Percentiles rank a stretch among this genome's conserved stretches.
Conservation (phyloP, 306 rosid genomes). For the Quercus mongolica region DNA sequence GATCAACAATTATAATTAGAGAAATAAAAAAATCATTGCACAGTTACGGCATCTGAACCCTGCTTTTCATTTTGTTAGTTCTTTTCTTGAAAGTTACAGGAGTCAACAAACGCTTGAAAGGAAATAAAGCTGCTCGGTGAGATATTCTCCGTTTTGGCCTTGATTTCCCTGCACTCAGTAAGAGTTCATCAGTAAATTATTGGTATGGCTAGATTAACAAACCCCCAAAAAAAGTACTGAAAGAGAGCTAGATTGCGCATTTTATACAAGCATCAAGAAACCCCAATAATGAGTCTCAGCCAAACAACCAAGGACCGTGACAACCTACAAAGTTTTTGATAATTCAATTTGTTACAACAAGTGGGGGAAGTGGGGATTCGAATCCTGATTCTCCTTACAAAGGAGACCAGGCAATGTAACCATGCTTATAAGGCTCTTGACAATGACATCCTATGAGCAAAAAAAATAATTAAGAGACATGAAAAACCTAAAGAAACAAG, state of each 20-base stretch:
- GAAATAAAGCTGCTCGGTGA: constrained; percentile 26
- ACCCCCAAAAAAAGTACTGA: too few species aligned
- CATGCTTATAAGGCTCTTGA: too few species aligned
- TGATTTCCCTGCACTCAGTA: constrained; percentile 41
- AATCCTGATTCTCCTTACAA: too few species aligned
- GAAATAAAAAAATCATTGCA: neutral
- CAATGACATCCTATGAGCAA: neutral
- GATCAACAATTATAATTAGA: neutral
- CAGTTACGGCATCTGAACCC: constrained; percentile 20
- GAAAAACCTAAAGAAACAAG: too few species aligned
- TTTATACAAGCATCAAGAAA: neutral
- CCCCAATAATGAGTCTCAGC: too few species aligned
- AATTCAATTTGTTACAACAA: too few species aligned
- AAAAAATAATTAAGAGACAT: neutral
- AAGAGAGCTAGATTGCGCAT: too few species aligned
- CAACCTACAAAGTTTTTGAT: neutral
- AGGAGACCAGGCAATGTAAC: too few species aligned
- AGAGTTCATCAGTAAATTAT: constrained; percentile 7
- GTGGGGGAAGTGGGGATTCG: too few species aligned
- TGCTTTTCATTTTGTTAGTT: constrained; percentile 39
- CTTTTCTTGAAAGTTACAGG: constrained; percentile 52
- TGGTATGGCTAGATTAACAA: neutral
- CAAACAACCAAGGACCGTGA: neutral
- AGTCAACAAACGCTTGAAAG: constrained; percentile 54
- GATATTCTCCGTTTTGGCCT: constrained; percentile 34